Evolutionary conservation across 169 alveolate species (phyloP).

Genomic region (Eimeria falciformis): DNA sequence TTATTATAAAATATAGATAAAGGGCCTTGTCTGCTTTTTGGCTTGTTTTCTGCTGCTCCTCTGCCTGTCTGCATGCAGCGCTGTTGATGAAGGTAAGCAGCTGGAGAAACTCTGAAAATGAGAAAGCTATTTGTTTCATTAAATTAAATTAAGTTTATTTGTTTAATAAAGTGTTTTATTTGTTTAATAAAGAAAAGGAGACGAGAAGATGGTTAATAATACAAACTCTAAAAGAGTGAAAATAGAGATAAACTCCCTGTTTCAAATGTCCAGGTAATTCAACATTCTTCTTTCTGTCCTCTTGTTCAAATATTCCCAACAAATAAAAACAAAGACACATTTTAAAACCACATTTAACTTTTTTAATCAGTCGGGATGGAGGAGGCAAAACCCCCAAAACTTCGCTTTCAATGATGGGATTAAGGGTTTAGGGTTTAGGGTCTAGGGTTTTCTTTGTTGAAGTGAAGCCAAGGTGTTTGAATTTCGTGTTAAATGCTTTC

Average conservation of each 20-base stretch:
- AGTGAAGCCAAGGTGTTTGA: too few species aligned
- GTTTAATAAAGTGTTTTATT: neutral
- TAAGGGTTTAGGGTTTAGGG: conserved; percentile 23
- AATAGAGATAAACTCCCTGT: neutral
- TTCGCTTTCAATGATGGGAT: neutral
- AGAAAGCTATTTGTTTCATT: too few species aligned
- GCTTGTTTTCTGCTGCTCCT: too few species aligned
- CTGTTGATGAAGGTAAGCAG: too few species aligned
- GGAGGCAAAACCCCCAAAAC: neutral
- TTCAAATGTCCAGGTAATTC: neutral
- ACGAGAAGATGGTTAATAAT: neutral
- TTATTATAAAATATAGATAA: too few species aligned
- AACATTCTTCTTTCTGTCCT: neutral
- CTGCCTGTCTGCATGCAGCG: too few species aligned
- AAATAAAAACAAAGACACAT: neutral
- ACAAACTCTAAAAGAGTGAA: neutral
- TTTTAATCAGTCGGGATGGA: neutral
- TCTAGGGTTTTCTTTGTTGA: conserved; percentile 11
- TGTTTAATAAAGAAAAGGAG: neutral
- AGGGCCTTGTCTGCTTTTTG: too few species aligned
- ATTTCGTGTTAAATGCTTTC: too few species aligned
- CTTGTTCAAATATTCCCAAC: neutral
- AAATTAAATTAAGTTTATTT: too few species aligned
- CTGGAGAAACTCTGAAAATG: too few species aligned
- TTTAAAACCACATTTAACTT: neutral